Conservation (phyloP, 805 yeast genomes). For the Lachancea nothofagi region DNA sequence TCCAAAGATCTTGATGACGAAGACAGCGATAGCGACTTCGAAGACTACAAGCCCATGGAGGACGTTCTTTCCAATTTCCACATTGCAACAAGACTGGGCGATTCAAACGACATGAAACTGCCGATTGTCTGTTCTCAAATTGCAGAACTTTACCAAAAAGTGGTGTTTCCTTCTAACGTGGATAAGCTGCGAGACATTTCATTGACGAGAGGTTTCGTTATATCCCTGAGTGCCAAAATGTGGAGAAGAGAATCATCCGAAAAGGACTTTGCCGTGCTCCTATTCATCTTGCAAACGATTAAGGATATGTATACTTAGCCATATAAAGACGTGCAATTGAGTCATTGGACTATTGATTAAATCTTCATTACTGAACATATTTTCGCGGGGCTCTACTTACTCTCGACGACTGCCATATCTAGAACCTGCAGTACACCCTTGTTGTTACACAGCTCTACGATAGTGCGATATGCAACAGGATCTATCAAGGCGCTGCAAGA, state of each 20-base stretch:
- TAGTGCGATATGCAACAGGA: conserved; percentile 72
- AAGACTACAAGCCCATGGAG: conserved; percentile 18
- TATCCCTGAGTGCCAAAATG: conserved; percentile 44
- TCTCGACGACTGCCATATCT: conserved; percentile 82
- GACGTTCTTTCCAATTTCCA: conserved; percentile 37
- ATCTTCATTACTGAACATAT: conserved; percentile 13
- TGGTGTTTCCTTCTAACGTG: conserved; percentile 20
- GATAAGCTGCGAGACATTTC: conserved; percentile 4
- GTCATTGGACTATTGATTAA: neutral
- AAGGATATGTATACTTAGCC: conserved; percentile 22
- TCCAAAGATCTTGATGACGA: conserved; percentile 8
- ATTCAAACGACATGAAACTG: conserved; percentile 41
- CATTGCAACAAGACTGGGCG: conserved; percentile 44
- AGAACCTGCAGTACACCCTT: conserved; percentile 72
- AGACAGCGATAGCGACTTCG: conserved; percentile 16
- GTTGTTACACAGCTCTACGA: conserved; percentile 55
- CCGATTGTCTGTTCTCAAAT: conserved; percentile 45
- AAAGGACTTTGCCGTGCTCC: conserved; percentile 42
- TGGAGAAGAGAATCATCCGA: conserved; percentile 36
- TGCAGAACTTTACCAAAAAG: conserved; percentile 30
- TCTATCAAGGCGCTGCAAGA: conserved; percentile 68
- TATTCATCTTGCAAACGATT: conserved; percentile 38
- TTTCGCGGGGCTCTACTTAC: conserved; percentile 17
- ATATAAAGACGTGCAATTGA: neutral
- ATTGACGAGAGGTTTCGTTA: conserved; percentile 27